These are phyloP conservation scores for Pichia sp. DNA, from an alignment of 1,139 yeast genomes.

Conservation along the genomic window DNA sequence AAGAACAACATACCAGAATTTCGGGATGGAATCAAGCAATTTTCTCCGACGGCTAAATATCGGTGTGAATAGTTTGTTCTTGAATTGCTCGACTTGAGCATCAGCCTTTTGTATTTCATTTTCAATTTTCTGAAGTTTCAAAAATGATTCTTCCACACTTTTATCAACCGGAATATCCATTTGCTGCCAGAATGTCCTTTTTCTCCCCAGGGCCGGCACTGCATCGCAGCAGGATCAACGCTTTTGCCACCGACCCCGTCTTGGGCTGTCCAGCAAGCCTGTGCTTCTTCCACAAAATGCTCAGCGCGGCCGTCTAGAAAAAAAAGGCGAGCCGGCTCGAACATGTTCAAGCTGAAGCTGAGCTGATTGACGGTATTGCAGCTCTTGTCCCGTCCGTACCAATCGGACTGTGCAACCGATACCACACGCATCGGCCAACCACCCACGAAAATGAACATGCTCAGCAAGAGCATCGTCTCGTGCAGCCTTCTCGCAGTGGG, in stretches of 20 bases:
- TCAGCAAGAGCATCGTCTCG: too few relatives aligned
- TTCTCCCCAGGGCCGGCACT: too few relatives aligned
- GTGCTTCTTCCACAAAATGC: neutral
- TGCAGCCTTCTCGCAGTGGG: too few relatives aligned
- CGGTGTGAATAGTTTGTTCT: slow-evolving; percentile 47
- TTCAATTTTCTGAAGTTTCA: slow-evolving; percentile 51
- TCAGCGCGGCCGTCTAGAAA: slow-evolving; percentile 1
- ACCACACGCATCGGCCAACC: too few relatives aligned
- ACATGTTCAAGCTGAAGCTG: neutral
- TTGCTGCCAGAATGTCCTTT: neutral
- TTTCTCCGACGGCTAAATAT: slow-evolving; percentile 48
- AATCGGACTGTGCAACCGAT: too few relatives aligned
- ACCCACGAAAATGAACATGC: slow-evolving; percentile 53
- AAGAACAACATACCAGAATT: slow-evolving; percentile 71
- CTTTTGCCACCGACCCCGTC: slow-evolving; percentile 2
- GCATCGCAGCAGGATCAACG: neutral
- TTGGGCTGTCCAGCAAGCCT: neutral
- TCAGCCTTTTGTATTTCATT: slow-evolving; percentile 52
- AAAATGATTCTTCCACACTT: slow-evolving; percentile 30
- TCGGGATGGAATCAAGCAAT: slow-evolving; percentile 47
- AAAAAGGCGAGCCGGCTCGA: neutral
- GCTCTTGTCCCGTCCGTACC: too few relatives aligned
- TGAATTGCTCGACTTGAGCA: slow-evolving; percentile 45
- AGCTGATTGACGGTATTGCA: too few relatives aligned
- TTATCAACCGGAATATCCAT: slow-evolving; percentile 10